Percentiles rank a stretch among this genome's conserved stretches.
These are phyloP conservation scores for Neurospora sp. DNA, from an alignment of 495 filamentous ascomycete species.

Conservation along the genomic window DNA sequence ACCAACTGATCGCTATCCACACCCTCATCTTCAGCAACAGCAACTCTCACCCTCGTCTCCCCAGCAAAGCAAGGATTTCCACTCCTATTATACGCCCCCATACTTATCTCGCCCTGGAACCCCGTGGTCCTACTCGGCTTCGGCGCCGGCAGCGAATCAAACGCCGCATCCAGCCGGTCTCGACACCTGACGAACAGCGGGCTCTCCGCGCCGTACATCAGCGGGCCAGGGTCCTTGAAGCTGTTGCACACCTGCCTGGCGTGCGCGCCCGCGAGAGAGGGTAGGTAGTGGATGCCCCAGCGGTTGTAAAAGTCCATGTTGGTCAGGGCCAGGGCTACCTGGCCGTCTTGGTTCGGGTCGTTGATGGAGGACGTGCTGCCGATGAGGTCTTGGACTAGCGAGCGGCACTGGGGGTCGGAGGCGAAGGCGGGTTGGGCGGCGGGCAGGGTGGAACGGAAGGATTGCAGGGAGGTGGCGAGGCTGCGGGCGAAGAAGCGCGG, in stretches of 20 bases:
- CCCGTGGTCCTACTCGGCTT: conserved; percentile 11
- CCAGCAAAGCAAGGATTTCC: conserved; percentile 29
- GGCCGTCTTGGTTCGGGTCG: conserved; percentile 17
- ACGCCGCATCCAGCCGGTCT: conserved; percentile 27
- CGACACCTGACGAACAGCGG: conserved; percentile 28
- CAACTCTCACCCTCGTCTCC: conserved; percentile 22
- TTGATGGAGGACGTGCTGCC: conserved; percentile 7
- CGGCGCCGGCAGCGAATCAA: conserved; percentile 31
- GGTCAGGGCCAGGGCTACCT: conserved; percentile 27
- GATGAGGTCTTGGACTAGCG: conserved; percentile 28
- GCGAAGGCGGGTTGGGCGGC: conserved; percentile 6
- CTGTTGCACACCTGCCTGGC: conserved; percentile 35
- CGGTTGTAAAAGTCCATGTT: conserved; percentile 15
- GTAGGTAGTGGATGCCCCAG: conserved; percentile 39
- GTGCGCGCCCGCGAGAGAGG: conserved; percentile 32
- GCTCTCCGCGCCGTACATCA: conserved; percentile 28
- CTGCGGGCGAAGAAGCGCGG: conserved; percentile 15
- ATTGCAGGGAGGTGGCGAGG: conserved; percentile 14
- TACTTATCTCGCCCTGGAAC: conserved; percentile 8
- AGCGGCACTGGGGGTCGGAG: conserved; percentile 15
- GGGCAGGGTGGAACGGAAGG: not conserved
- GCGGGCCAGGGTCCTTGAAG: conserved; percentile 38
- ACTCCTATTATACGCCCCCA: conserved; percentile 21
- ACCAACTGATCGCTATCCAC: not conserved
- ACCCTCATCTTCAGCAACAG: conserved; percentile 11